These are phyloP conservation scores for Cardamine chenopodiifolia DNA, from an alignment of 345 rosid species.

Conservation along the genomic window DNA sequence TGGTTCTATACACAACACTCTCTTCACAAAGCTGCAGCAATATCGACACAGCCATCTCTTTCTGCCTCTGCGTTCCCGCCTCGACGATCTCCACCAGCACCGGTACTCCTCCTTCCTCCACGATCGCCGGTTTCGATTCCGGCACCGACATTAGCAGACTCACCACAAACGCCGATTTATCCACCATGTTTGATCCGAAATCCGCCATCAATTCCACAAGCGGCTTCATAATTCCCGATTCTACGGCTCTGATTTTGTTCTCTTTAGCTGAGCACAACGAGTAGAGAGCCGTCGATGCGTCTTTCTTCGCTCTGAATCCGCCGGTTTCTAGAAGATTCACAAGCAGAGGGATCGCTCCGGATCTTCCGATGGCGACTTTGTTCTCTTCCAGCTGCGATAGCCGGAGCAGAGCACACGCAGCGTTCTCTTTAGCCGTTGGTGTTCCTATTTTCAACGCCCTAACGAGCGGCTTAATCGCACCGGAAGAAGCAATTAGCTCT, in stretches of 20 bases:
- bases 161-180: conserved; percentile 84
- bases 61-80: conserved; percentile 83
- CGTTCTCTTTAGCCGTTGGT: conserved; percentile 81
- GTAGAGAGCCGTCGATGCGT: conserved; percentile 90
- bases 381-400: conserved; percentile 84
- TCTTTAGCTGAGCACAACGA: conserved; percentile 77
- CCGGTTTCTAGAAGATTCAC: conserved; percentile 74
- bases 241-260: conserved; percentile 80
- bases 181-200: conserved; percentile 93
- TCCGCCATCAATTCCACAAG: conserved; percentile 94
- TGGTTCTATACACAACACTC: conserved; percentile 56
- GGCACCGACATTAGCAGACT: conserved; percentile 54
- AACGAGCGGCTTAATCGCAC: conserved; percentile 86
- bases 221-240: conserved; percentile 81
- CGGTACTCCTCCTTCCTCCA: conserved; percentile 90
- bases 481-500: conserved; percentile 66
- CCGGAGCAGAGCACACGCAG: conserved; percentile 89
- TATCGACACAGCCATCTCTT: conserved; percentile 76
- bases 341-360: conserved; percentile 79
- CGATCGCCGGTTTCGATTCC: conserved; percentile 73
- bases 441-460: conserved; percentile 73
- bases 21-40: conserved; percentile 75
- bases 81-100: conserved; percentile 90
- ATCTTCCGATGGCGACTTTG: conserved; percentile 84
- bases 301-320: conserved; percentile 79